phyloP scores from a whole-genome alignment of 2,329 filamentous ascomycete genomes.

The Ophiobolus disseminans region DNA sequence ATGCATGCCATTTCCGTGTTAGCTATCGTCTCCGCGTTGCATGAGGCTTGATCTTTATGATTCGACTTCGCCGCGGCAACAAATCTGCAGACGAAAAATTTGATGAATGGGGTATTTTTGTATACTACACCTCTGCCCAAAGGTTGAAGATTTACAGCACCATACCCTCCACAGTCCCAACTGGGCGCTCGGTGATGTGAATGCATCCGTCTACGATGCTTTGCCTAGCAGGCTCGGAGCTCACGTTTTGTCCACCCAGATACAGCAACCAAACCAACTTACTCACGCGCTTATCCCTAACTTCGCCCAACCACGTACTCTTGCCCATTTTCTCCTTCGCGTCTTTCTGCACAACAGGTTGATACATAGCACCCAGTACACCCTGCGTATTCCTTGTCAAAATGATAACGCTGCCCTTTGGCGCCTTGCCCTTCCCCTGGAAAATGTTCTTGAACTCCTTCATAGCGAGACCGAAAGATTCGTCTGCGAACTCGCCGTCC shows the following conservation, averaged over 20 bases:
- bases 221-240: slow-evolving; percentile 79
- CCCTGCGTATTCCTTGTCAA: slow-evolving; percentile 73
- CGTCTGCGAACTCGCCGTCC: slow-evolving; percentile 66
- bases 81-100: too few species aligned
- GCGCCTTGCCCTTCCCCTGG: slow-evolving; percentile 75
- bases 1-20: too few species aligned
- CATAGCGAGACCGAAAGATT: slow-evolving; percentile 77
- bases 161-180: slow-evolving; percentile 84
- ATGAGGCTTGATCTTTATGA: too few species aligned
- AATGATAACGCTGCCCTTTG: slow-evolving; percentile 80
- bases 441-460: slow-evolving; percentile 83
- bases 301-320: slow-evolving; percentile 69
- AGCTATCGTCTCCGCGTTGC: too few species aligned
- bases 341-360: slow-evolving; percentile 33
- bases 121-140: background rate
- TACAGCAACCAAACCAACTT: slow-evolving; percentile 89
- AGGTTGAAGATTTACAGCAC: slow-evolving; percentile 54
- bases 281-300: slow-evolving; percentile 80
- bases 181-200: slow-evolving; percentile 83
- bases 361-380: slow-evolving; percentile 54
- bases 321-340: slow-evolving; percentile 52
- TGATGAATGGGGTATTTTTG: background rate
- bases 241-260: slow-evolving; percentile 83
- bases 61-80: too few species aligned
- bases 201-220: slow-evolving; percentile 88